A percentile compares a stretch with the other conserved stretches of the same genome.
Conservation (phyloP, 164 flowering plant species). For the Protea cynaroides region DNA sequence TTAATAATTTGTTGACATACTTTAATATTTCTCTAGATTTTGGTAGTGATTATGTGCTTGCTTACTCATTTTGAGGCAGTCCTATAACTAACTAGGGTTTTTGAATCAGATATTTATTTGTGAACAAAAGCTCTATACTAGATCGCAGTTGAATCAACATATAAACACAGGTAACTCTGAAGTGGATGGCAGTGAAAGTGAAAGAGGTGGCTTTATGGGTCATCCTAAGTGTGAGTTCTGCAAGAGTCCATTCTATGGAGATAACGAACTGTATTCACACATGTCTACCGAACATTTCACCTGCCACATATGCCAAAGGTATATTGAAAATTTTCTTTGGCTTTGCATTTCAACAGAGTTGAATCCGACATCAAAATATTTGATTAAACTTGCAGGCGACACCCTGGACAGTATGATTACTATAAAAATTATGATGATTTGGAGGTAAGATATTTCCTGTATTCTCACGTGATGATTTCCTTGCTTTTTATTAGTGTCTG, state of each 20-base stretch:
- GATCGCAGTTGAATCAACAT: conserved; percentile 77
- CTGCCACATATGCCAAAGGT: conserved; percentile 96
- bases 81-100: background rate
- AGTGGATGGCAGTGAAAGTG: conserved; percentile 93
- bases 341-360: background rate
- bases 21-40: too few relatives aligned
- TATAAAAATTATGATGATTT: conserved; percentile 84
- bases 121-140: conserved; percentile 88
- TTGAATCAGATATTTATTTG: conserved; percentile 76
- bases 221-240: conserved; percentile 95
- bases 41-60: too few relatives aligned
- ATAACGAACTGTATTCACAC: conserved; percentile 82
- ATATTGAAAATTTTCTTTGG: background rate
- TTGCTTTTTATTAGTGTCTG: background rate
- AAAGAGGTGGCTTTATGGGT: conserved; percentile 89
- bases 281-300: conserved; percentile 93
- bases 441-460: conserved; percentile 44
- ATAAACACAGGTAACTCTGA: conserved; percentile 80
- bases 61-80: background rate
- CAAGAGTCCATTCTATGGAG: conserved; percentile 79
- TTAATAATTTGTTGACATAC: too few relatives aligned
- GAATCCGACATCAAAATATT: background rate
- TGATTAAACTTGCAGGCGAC: conserved; percentile 48
- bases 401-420: conserved; percentile 92
- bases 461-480: background rate